Evolutionary conservation across 768 basidiomycete genomes (phyloP), one percentile per base, ranked within the genome.

Genomic region (Agaricus subrufescens): DNA sequence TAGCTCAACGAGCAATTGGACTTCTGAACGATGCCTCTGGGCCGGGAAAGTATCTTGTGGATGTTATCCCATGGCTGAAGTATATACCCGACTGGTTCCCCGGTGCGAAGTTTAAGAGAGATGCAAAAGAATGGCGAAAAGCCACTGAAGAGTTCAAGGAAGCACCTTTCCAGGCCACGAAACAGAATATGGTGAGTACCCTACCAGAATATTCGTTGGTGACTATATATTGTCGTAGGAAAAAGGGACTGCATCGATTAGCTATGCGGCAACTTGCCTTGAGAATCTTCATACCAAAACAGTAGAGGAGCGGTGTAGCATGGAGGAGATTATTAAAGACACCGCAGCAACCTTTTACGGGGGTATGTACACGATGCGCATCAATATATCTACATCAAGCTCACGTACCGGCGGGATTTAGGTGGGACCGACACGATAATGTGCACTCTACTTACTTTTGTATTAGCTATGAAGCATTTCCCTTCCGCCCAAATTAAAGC

Each of bases 81-180:
- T 64, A 77, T 58, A 58, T 84, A 3, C 84, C 84, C 0, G 57
- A 63, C 42, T 85, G 81, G 83, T 64, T 80, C 31, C 84, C 84
- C 5, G 84, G 83, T 11, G 76, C 80, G 0, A 71, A 71, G 0
- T 86, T 84, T 72, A 73, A 78, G 63, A 69, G 69, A 14, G 75
- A 79, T 48, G 82, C 81, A 0, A 62, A 38, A 3, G 57, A 58
- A 3, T 84, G 82, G 82, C 66, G 65, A 11, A 63, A 62, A 43
- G 59, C 65, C 8, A 64, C 70, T 11, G 46, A 65, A 14, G 62
- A 69, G 11, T 71, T 75, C 68, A 59, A 68, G 30, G 66, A 73
- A 10, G 60, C 64, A 23, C 76, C 77, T 0, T 78, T 66, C 40
- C 48, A 29, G 2, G 60, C 58, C 14, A 58, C 60, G 12, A 54